Conservation (phyloP, 1,284 basidiomycete species). For the Moesziomyces sp. region DNA sequence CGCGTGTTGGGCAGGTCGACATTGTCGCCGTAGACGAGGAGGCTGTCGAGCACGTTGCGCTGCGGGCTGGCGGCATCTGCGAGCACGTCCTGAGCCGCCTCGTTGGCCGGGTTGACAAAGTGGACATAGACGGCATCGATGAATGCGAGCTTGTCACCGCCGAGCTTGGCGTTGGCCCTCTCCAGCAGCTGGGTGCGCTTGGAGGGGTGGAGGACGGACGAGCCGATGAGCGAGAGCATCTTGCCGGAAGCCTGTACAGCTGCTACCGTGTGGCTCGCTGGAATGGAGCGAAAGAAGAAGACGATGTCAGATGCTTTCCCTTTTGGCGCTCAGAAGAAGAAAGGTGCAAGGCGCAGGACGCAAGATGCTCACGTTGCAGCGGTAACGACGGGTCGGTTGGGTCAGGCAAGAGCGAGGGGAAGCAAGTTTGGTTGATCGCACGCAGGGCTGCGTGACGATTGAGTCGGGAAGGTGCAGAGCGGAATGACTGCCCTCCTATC, state of each 20-base stretch:
- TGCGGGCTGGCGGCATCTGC: conserved; percentile 70
- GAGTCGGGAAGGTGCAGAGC: conserved; percentile 43
- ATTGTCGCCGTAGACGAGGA: conserved; percentile 90
- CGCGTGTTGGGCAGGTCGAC: conserved; percentile 72
- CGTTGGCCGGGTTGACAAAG: conserved; percentile 77
- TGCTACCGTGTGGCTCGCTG: background rate
- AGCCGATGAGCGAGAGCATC: conserved; percentile 67
- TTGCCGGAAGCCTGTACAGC: conserved; percentile 1
- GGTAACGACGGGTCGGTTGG: too few relatives aligned
- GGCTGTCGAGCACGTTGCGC: conserved; percentile 75
- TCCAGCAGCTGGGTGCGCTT: conserved; percentile 79
- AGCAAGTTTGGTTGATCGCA: conserved; percentile 11
- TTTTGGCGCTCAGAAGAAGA: too few relatives aligned
- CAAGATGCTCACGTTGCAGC: too few relatives aligned
- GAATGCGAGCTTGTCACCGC: conserved; percentile 70
- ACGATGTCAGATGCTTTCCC: too few relatives aligned
- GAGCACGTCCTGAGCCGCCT: conserved; percentile 72
- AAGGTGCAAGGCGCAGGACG: too few relatives aligned
- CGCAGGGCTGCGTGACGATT: conserved; percentile 29
- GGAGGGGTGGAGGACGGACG: conserved; percentile 68
- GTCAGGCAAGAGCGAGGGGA: conserved; percentile 8
- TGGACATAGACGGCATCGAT: conserved; percentile 89
- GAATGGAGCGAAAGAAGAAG: background rate
- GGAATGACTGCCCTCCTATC: conserved; percentile 47
- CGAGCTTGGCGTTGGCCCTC: conserved; percentile 72